Conservation (phyloP, 768 basidiomycete genomes). For the Pisolithus tinctorius region DNA sequence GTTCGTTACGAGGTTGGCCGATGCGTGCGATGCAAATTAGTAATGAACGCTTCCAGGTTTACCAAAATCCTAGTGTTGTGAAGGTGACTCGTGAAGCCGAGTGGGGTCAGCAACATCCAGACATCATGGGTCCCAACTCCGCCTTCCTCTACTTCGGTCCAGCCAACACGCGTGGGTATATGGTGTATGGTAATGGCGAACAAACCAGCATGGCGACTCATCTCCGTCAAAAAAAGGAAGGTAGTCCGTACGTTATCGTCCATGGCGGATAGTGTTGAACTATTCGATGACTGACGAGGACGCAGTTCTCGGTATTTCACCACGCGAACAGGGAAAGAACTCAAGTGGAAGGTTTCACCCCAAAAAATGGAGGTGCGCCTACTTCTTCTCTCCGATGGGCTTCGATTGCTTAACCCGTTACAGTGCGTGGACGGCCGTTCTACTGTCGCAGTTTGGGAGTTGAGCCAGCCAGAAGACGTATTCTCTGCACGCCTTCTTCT, state of each 20-base stretch:
- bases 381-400: not conserved
- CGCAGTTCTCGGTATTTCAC: constrained; percentile 69
- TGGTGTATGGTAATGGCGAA: constrained; percentile 62
- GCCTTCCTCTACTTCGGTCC: constrained; percentile 76
- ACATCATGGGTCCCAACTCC: constrained; percentile 74
- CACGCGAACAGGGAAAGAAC: constrained; percentile 59
- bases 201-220: constrained; percentile 52
- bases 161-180: constrained; percentile 48
- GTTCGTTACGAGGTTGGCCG: constrained; percentile 9
- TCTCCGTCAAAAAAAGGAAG: constrained; percentile 50
- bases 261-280: not conserved
- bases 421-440: constrained; percentile 63
- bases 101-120: constrained; percentile 63
- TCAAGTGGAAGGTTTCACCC: constrained; percentile 66
- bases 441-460: constrained; percentile 62
- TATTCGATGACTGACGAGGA: not conserved
- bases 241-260: constrained; percentile 49
- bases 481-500: constrained; percentile 57
- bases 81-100: constrained; percentile 55
- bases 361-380: constrained; percentile 62
- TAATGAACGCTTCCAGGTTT: constrained; percentile 34
- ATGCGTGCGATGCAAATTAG: not conserved
- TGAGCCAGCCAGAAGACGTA: constrained; percentile 47
- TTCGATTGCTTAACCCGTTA: not conserved
- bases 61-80: constrained; percentile 52